phyloP scores from a whole-genome alignment of 768 basidiomycete species.

The Sutorius australiensis region DNA sequence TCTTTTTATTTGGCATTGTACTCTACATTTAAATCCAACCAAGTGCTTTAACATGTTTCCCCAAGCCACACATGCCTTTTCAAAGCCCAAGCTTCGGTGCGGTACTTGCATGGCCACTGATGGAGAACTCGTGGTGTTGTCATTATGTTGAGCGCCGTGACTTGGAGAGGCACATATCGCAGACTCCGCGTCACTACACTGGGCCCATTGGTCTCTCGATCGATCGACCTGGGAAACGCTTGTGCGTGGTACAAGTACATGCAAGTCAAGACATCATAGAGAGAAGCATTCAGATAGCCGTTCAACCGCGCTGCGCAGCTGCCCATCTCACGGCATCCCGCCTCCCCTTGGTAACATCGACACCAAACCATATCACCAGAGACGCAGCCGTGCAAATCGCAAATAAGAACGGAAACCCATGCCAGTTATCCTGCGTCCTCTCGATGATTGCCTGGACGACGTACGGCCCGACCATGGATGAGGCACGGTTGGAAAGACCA shows the following conservation, averaged over 20 bases:
- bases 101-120: too few relatives aligned
- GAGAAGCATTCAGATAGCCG: not conserved
- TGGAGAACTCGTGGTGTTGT: too few relatives aligned
- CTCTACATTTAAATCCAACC: too few relatives aligned
- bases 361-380: conserved; percentile 55
- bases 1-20: not conserved
- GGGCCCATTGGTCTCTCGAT: too few relatives aligned
- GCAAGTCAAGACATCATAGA: not conserved
- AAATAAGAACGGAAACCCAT: conserved; percentile 82
- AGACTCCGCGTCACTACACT: too few relatives aligned
- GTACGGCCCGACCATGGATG: conserved; percentile 84
- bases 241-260: too few relatives aligned
- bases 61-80: too few relatives aligned
- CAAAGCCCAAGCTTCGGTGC: too few relatives aligned
- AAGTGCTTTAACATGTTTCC: too few relatives aligned
- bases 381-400: conserved; percentile 64
- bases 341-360: not conserved
- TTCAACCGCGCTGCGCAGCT: conserved; percentile 21
- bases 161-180: too few relatives aligned
- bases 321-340: conserved; percentile 57
- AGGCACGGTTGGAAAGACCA: conserved; percentile 78
- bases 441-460: conserved; percentile 83
- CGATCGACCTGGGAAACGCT: too few relatives aligned
- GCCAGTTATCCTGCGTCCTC: conserved; percentile 69
- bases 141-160: too few relatives aligned